Conservation (phyloP, 257 asterid genomes). For the Solanum sejunctum region DNA sequence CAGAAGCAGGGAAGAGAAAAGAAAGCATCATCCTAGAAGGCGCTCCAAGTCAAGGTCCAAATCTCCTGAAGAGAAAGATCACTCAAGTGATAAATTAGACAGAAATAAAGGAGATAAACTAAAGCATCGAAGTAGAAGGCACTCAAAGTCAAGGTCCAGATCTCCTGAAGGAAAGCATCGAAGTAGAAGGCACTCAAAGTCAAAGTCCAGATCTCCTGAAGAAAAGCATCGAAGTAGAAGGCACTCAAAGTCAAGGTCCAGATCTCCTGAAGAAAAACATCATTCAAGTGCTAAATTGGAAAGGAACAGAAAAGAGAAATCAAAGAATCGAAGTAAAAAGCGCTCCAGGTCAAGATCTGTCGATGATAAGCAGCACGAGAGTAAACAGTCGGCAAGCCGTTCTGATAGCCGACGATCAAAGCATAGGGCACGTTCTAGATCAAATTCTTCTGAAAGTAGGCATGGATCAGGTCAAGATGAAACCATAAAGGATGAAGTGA, state of each 20-base stretch:
- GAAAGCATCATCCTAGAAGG: conserved; percentile 31
- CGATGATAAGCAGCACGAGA: conserved; percentile 9
- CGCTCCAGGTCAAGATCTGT: conserved; percentile 29
- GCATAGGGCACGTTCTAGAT: conserved; percentile 42
- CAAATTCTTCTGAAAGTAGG: conserved; percentile 39
- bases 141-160: conserved; percentile 39
- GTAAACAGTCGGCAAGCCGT: conserved; percentile 23
- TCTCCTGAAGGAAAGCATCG: conserved; percentile 32
- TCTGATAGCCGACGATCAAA: conserved; percentile 45
- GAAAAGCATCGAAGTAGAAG: conserved; percentile 30
- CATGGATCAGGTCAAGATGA: conserved; percentile 24
- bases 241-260: conserved; percentile 43
- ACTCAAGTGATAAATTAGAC: conserved; percentile 6
- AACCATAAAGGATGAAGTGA: conserved; percentile 25
- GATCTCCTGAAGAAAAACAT: conserved; percentile 32
- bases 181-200: conserved; percentile 38
- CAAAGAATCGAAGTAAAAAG: conserved; percentile 33
- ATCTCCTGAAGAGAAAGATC: conserved; percentile 47
- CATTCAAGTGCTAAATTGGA: conserved; percentile 9
- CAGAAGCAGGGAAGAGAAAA: conserved; percentile 47
- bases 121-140: conserved; percentile 28
- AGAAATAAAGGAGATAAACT: conserved; percentile 47
- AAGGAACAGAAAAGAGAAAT: conserved; percentile 47
- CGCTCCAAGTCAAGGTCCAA: conserved; percentile 49
- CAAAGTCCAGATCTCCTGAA: conserved; percentile 37